Evolutionary conservation across 345 rosid genomes (phyloP).

Genomic region (Physaria fendleri): DNA sequence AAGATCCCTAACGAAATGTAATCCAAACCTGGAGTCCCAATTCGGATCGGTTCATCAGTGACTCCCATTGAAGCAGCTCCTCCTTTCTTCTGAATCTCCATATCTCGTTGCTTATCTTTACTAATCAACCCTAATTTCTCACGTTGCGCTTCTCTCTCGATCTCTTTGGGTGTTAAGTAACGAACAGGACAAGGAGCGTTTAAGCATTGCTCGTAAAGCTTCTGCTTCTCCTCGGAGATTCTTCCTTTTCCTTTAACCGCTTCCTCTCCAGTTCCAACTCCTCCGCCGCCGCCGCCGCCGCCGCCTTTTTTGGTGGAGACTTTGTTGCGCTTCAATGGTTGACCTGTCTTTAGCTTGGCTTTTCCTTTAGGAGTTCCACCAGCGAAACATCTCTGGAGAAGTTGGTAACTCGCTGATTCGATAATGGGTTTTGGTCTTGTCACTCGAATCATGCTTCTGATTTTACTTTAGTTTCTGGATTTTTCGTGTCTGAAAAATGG

Average conservation of each 20-base stretch:
- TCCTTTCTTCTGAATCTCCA: slow-evolving; percentile 72
- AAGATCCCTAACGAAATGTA: slow-evolving; percentile 72
- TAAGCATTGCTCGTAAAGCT: slow-evolving; percentile 61
- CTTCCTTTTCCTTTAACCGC: slow-evolving; percentile 32
- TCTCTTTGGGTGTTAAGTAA: slow-evolving; percentile 50
- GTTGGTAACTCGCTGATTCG: slow-evolving; percentile 32
- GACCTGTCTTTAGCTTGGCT: slow-evolving; percentile 46
- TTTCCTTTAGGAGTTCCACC: slow-evolving; percentile 82
- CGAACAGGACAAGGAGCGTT: slow-evolving; percentile 86
- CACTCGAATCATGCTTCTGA: slow-evolving; percentile 35
- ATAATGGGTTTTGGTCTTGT: slow-evolving; percentile 33
- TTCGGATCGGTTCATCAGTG: slow-evolving; percentile 60
- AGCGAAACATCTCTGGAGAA: slow-evolving; percentile 56
- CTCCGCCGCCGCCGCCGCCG: not conserved
- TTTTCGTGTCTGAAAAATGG: not conserved
- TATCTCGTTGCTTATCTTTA: slow-evolving; percentile 65
- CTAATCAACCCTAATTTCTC: slow-evolving; percentile 80
- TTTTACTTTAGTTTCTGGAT: not conserved
- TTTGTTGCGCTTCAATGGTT: slow-evolving; percentile 50
- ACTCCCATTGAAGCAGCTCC: slow-evolving; percentile 65
- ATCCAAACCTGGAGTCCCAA: slow-evolving; percentile 81
- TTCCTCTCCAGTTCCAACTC: slow-evolving; percentile 13
- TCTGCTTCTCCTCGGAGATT: slow-evolving; percentile 41
- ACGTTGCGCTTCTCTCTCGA: slow-evolving; percentile 67
- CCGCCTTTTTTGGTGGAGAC: slow-evolving; percentile 51